These are phyloP conservation scores for Picochlorum sp. DNA, from an alignment of 139 green algal species.

Conservation along the genomic window DNA sequence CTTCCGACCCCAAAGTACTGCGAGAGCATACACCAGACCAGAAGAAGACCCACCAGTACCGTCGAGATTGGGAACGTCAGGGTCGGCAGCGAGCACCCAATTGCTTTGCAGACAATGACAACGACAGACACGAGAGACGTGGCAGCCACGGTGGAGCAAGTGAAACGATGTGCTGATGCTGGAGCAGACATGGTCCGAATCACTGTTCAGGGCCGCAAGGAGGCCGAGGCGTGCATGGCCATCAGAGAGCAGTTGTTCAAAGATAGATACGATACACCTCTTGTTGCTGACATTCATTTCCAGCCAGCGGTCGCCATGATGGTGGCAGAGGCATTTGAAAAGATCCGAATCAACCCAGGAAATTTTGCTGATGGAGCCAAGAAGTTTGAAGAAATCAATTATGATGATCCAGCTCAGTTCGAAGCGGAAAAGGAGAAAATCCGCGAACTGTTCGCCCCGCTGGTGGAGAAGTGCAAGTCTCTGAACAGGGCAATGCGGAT, in stretches of 20 bases:
- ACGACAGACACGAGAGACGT: conserved; percentile 94
- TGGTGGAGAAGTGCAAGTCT: conserved; percentile 98
- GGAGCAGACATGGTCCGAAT: conserved; percentile 94
- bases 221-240: conserved; percentile 86
- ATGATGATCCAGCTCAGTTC: conserved; percentile 83
- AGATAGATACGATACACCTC: conserved; percentile 84
- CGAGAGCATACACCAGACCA: conserved; percentile 70
- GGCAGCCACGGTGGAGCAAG: conserved; percentile 84
- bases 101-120: conserved; percentile 97
- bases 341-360: conserved; percentile 87
- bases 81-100: conserved; percentile 82
- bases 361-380: conserved; percentile 96
- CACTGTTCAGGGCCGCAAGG: conserved; percentile 90
- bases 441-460: conserved; percentile 79
- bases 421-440: conserved; percentile 79
- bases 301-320: conserved; percentile 88
- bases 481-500: conserved; percentile 87
- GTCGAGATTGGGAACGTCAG: conserved; percentile 84
- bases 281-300: conserved; percentile 99
- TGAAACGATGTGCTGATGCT: conserved; percentile 93
- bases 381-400: conserved; percentile 87
- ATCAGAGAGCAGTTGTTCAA: conserved; percentile 93
- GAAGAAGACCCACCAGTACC: conserved; percentile 75
- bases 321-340: conserved; percentile 98
- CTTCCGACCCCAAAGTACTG: conserved; percentile 69